Conservation (phyloP, 2,329 filamentous ascomycete genomes). For the Talaromyces pinophilus region DNA sequence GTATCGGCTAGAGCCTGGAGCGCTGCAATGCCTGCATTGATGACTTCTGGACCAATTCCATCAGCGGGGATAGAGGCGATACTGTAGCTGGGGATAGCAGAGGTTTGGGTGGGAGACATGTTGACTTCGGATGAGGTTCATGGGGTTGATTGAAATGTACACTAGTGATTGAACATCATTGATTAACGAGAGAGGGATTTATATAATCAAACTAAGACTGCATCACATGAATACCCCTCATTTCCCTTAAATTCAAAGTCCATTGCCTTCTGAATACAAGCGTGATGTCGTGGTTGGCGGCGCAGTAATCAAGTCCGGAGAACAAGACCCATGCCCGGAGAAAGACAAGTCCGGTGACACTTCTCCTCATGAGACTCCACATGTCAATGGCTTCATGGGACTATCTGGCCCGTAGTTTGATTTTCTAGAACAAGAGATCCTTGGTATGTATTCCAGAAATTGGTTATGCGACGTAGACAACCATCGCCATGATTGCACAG, state of each 20-base stretch:
- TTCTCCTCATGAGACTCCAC: neutral
- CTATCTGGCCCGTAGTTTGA: neutral
- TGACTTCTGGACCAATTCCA: constrained; percentile 69
- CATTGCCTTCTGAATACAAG: neutral
- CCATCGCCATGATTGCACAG: neutral
- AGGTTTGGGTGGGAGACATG: constrained; percentile 8
- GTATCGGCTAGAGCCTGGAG: constrained; percentile 49
- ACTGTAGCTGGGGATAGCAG: constrained; percentile 36
- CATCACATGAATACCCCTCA: neutral
- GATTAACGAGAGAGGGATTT: neutral
- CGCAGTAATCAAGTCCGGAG: neutral
- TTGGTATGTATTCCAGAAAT: neutral
- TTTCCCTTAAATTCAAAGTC: neutral
- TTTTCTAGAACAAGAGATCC: neutral
- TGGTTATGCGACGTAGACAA: neutral
- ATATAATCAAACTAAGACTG: neutral
- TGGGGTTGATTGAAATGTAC: neutral
- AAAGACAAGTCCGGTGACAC: neutral
- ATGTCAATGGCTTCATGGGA: neutral
- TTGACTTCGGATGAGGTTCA: neutral
- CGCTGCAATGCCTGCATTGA: constrained; percentile 63
- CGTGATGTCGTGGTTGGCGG: neutral
- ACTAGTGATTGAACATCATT: neutral
- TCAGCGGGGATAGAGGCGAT: constrained; percentile 59
- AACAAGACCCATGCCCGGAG: neutral